phyloP scores from a whole-genome alignment of 192 early-diverging fungal species.

The Kappamyces sp. region DNA sequence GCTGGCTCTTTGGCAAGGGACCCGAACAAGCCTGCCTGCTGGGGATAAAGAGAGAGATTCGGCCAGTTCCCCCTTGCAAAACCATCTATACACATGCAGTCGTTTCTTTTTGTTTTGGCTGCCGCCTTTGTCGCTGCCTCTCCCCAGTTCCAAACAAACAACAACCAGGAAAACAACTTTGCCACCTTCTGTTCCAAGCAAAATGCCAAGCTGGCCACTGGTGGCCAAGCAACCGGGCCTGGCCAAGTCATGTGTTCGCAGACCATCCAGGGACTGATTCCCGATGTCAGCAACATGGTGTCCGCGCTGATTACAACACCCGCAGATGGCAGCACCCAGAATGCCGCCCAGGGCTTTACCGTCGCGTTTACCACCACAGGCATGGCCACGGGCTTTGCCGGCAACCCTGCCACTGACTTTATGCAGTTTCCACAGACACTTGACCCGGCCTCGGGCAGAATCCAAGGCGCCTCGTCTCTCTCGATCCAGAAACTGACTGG shows the following conservation, averaged over 20 bases:
- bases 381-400: constrained; percentile 37
- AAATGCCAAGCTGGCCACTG: neutral
- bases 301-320: constrained; percentile 29
- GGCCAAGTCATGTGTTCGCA: constrained; percentile 1
- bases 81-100: too few species aligned
- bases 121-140: too few species aligned
- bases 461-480: constrained; percentile 37
- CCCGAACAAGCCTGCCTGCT: too few species aligned
- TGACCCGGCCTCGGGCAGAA: constrained; percentile 27
- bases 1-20: too few species aligned
- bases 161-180: too few species aligned
- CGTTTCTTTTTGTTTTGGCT: too few species aligned
- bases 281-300: constrained; percentile 32
- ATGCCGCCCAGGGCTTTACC: constrained; percentile 20
- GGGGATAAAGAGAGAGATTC: too few species aligned
- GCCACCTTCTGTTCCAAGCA: too few species aligned
- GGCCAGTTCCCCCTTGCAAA: too few species aligned
- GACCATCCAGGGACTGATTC: constrained; percentile 17
- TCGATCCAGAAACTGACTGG: constrained; percentile 26
- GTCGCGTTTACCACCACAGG: constrained; percentile 25
- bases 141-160: too few species aligned
- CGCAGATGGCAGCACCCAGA: constrained; percentile 22
- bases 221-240: neutral
- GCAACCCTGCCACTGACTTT: constrained; percentile 26
- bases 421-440: constrained; percentile 35